phyloP scores from a whole-genome alignment of 1,139 yeast genomes.

The Candida gigantensis region DNA sequence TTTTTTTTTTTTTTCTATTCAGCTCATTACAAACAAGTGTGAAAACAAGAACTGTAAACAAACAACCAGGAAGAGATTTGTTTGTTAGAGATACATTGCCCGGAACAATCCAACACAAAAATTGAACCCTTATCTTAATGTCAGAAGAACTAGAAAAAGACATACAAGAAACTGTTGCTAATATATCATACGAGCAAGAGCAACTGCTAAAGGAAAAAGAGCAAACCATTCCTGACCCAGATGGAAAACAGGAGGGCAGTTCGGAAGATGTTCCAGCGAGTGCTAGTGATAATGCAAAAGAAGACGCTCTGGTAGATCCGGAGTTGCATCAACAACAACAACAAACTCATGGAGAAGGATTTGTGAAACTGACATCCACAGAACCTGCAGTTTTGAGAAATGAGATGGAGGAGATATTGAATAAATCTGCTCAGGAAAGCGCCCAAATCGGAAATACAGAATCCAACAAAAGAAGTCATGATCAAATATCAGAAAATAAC shows the following conservation, averaged over 20 bases:
- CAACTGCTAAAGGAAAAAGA: not conserved
- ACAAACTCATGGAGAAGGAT: not conserved
- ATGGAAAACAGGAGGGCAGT: not conserved
- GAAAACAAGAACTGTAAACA: not conserved
- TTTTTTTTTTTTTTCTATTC: not conserved
- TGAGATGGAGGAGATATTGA: slow-evolving; percentile 9
- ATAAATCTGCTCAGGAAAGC: too few species aligned
- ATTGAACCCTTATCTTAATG: too few species aligned
- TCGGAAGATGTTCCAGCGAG: too few species aligned
- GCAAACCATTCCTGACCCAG: not conserved
- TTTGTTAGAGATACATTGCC: too few species aligned
- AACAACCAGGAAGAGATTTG: not conserved
- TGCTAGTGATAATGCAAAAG: not conserved
- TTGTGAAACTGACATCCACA: too few species aligned
- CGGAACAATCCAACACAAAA: too few species aligned
- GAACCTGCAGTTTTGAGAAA: slow-evolving; percentile 2
- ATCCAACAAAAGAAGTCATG: slow-evolving; percentile 9
- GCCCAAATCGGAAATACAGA: slow-evolving; percentile 2
- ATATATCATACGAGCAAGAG: not conserved
- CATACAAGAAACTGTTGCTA: not conserved
- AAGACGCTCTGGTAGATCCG: not conserved
- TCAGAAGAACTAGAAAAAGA: not conserved
- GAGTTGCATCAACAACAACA: slow-evolving; percentile 2
- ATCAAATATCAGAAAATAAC: slow-evolving; percentile 1
- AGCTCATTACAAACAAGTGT: not conserved